Evolutionary conservation across 2,329 filamentous ascomycete species (phyloP), one percentile per base, ranked within the genome.

Genomic region (Chaetoscypha palmicola): DNA sequence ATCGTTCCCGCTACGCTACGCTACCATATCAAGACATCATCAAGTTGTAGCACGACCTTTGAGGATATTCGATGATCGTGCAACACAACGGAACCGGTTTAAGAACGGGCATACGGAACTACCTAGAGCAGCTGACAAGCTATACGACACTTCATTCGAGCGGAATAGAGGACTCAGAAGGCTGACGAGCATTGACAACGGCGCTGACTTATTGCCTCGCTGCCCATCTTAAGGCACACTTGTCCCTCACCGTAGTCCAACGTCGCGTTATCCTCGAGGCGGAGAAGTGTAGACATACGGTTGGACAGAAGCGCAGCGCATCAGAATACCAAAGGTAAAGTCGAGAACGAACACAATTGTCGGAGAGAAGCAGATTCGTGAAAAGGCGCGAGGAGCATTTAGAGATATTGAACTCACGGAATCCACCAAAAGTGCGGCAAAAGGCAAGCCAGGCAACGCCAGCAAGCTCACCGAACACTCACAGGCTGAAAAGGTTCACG

Each of bases 51-150:
- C 45, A 51, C 47, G 35, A 46, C 38, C 41, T 41, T 35, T 38
- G 36, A 43, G 40, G 39, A 24, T 43, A 38, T 41, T 30, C n/a
- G n/a, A 42, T 47, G 44, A 48, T 43, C 39, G 49, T 51, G 41
- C 41, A 42, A 51, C 51, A 37, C 41, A 35, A 37, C 42, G 32
- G 30, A 48, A 38, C 39, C 43, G 33, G 32, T 38, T 46, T 48
- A 21, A 24, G 24, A 37, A 33, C 39, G 39, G 43, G 39, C 48
- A 44, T 41, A 33, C 48, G 46, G 43, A 41, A 49, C 14, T 19
- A 38, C 17, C 19, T 30, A 14, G 33, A 41, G 38, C 51, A 49
- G 49, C 51, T 53, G 51, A 53, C 45, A 47, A 28, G 5, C 23
- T 24, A 12, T 31, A 44, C 38, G 32, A 33, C 34, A 9, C 36